A percentile compares a stretch with the other conserved stretches of the same genome.
Conservation (phyloP, 2,329 filamentous ascomycete species). For the Clonostachys byssicola region DNA sequence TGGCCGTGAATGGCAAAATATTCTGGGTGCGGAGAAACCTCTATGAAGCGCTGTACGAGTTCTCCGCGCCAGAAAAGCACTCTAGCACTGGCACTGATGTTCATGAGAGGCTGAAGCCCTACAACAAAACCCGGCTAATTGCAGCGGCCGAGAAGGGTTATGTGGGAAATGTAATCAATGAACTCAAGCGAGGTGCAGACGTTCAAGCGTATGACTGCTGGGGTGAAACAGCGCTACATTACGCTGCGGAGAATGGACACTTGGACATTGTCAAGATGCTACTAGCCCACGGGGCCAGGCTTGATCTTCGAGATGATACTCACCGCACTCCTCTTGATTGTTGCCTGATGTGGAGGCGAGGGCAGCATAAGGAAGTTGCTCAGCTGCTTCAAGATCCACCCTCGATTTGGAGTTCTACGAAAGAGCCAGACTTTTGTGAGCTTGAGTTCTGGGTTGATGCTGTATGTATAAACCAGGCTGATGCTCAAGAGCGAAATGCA, state of each 20-base stretch:
- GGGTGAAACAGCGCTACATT: conserved; percentile 6
- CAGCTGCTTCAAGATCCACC: not conserved
- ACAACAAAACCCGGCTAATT: conserved; percentile 5
- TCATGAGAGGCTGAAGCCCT: conserved; percentile 2
- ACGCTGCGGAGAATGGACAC: conserved; percentile 3
- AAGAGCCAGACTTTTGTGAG: not conserved
- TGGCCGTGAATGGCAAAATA: conserved; percentile 3
- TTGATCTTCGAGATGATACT: not conserved
- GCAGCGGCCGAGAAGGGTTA: conserved; percentile 3
- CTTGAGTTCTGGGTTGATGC: conserved; percentile 9
- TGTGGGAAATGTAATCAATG: conserved; percentile 2
- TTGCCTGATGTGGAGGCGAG: not conserved
- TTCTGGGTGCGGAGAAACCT: conserved; percentile 3
- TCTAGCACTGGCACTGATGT: conserved; percentile 1
- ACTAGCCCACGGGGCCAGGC: not conserved
- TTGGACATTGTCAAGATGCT: not conserved
- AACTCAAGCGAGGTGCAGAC: conserved; percentile 4
- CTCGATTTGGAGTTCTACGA: not conserved
- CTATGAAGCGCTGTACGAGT: conserved; percentile 2
- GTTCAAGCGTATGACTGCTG: conserved; percentile 2
- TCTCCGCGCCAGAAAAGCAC: conserved; percentile 1
- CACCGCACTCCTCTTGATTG: not conserved
- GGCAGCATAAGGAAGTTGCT: not conserved
- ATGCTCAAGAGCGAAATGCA: conserved; percentile 4
- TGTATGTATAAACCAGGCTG: conserved; percentile 9